Base-by-base conservation (phyloP, 805 yeast genomes). In the Scheffersomyces lignosus region DNA sequence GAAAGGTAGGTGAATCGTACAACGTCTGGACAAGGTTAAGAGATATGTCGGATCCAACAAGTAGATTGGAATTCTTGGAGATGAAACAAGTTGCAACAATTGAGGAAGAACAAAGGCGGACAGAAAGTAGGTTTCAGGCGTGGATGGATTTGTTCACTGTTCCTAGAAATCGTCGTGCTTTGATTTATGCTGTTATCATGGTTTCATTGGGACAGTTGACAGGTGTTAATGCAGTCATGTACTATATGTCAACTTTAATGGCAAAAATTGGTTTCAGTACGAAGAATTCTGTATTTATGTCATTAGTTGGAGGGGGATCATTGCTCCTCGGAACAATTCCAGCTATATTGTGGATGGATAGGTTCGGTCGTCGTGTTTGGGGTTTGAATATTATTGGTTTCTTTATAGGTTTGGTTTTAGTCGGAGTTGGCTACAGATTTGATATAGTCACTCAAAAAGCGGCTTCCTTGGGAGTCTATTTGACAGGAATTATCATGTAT, bases 271-370 rank as follows among this genome's bases (percentile, higher is more conserved):
- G 84, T 5, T 80, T 81, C 58, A 43, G 55, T 40, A 58, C 59
- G 15, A 74, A 74, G 50, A 57, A 71, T 34, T 62, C 81, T 16
- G 83, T 80, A 6, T 76, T 78, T 49, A 79, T 80, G 85, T 79
- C 85, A 6, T 69, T 79, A 52, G 86, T 80, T 15, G 84, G 84
- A 35, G 86, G 86, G 49, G 85, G 81, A 25, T 66, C 84, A 1
- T 59, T 80, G 29, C 55, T 80, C 45, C 31, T 81, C 8, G 87
- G 86, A 51, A 75, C 85, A 7, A 79, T 81, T 48, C 86, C 86
- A 16, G 85, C 84, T 10, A 72, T 80, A 36, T 47, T 77, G 39
- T 78, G 58, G 58, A 76, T 70, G 82, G 85, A 73, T 48, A 61
- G 64, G 27, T 75, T 72, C 47, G 82, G 82, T 22, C 66, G 82